Conservation (phyloP, 2,329 filamentous ascomycete genomes). For the Colletotrichum endophyticum region DNA sequence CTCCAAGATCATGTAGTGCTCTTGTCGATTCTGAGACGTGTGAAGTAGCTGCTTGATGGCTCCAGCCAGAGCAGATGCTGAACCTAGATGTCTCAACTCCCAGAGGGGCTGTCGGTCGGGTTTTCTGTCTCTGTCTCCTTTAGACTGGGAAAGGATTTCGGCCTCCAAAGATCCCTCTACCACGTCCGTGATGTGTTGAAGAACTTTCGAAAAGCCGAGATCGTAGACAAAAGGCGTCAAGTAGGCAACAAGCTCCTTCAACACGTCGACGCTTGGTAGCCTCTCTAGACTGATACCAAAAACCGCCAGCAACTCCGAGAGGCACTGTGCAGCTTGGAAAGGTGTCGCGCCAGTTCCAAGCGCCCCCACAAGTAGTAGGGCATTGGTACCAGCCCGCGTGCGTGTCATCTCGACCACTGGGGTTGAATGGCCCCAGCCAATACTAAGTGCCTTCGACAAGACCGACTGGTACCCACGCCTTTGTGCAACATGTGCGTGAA, state of each 20-base stretch:
- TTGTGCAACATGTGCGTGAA: background rate
- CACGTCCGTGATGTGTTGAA: background rate
- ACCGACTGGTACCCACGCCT: background rate
- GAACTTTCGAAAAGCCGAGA: background rate
- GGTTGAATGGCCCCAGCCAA: background rate
- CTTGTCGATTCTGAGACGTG: no score
- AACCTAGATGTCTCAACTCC: no score
- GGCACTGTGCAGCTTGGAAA: background rate
- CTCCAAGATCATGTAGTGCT: no score
- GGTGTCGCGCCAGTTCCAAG: fast-evolving
- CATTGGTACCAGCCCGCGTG: background rate
- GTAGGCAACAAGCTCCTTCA: background rate
- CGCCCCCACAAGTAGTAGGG: background rate
- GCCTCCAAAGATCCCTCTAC: no score
- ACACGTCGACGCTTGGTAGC: background rate
- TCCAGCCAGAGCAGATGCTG: no score
- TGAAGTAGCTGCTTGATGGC: no score
- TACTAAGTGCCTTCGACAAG: background rate
- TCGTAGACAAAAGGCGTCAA: background rate
- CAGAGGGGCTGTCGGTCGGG: no score
- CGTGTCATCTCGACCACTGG: background rate
- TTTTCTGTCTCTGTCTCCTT: no score
- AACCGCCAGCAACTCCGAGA: background rate
- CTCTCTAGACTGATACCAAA: background rate
- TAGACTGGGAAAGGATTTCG: no score